Evolutionary conservation across 1,284 basidiomycete species (phyloP), one percentile per base, ranked within the genome.

Genomic region (Microbotryum scabiosae): DNA sequence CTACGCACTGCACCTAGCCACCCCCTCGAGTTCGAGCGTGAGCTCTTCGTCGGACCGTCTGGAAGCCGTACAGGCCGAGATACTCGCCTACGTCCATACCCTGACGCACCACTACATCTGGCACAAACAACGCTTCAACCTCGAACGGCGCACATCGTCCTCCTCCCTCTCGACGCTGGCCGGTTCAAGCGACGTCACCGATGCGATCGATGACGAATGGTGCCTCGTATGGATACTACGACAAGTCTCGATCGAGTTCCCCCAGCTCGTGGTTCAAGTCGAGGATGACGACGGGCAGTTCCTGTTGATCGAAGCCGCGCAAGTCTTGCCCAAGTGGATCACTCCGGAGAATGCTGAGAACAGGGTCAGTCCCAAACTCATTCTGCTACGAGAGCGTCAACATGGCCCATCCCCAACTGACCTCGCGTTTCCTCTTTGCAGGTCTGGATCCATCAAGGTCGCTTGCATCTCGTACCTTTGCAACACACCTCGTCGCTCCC

Each of bases 161-260:
- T 14, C 51, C 21, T 41, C 49, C 28, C 58, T 50, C 43, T 28
- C 58, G 1, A 23, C 45, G 9, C 28, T 57, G 1, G 83, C 87
- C 69, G 88, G 90, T 8, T 78, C 78, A 44, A 88, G 91, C 84
- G 80, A 91, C 51, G 86, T 94, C 23, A 91, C 91, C 4, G 94
- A 96, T 74, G 88, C 86, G 56, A 82, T 97, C 21, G 92, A 97
- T 72, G 93, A 97, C 72, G 94, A 97, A 76, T 97, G 93, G 93
- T 86, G 86, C 71, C 81, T 83, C 20, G 89, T 94, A 18, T 97
- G 90, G 88, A 78, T 97, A 44, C 76, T 96, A 64, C 80, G 79
- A 67, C 82, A 89, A 75, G 80, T 93, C 59, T 87, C 84, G 63
- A 76, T 78, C 53, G 82, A 82, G 63, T 91, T 87, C 85, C 23